Base-by-base conservation (phyloP, 75 land plant genomes). In the Picea sitchensis region DNA sequence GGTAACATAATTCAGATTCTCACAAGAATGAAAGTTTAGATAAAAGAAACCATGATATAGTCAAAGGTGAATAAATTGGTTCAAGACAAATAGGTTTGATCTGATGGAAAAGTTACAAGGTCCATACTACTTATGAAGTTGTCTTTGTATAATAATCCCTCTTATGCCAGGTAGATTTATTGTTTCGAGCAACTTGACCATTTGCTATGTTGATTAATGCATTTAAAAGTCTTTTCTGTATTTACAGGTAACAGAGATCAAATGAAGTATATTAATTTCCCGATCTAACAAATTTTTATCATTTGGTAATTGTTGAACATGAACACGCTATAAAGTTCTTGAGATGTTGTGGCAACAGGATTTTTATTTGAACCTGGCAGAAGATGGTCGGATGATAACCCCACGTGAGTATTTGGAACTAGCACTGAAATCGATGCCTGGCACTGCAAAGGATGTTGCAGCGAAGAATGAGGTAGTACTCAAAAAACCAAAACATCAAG, bases 331-430 rank as follows among this genome's bases (percentile, higher is more conserved):
- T 41, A 38, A 41, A 69, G 51, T 38, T 69, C 7, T 69, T 38
- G 11, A 18, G 21, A 69, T 18, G 1, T 18, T 69, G n/a, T 69
- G 73, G 47, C 21, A 83, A 54, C 83, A 97, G 99, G 99, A 97
- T 64, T 97, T 97, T 59, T 97, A 97, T 83, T 82, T 97, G 86
- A 95, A 95, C 78, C 87, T 97, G 65, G 92, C 80, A 18, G 99
- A 97, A 81, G 95, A 91, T 38, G 87, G 91, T 77, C 80, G 88
- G 59, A 88, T 72, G 80, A 95, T 97, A 26, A 95, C 96, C 26
- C 99, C 98, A 47, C 91, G 99, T 61, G 99, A 97, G 56, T 97
- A 97, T 81, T 76, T 97, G 2, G 99, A 97, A 81, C 79, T 92
- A 76, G 98, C 98, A 51, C 76, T 97, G 83, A 87, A 94, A 75